Conservation (phyloP, 345 rosid genomes). For the Nephelium lappaceum region DNA sequence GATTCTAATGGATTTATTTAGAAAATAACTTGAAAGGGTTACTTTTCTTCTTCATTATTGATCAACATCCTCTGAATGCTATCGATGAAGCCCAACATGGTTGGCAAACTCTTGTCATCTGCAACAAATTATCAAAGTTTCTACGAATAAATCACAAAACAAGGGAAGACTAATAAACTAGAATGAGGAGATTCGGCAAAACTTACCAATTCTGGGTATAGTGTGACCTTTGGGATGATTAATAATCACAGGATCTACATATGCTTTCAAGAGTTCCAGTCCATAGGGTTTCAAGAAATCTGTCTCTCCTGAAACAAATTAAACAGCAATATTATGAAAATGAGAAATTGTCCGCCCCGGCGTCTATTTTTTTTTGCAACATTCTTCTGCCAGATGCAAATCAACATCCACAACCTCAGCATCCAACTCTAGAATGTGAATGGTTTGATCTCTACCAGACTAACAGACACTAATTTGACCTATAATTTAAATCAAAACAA, state of each 20-base stretch:
- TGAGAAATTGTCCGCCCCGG: background rate
- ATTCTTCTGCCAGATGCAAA: too few relatives aligned
- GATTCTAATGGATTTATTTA: background rate
- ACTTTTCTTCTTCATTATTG: constrained; percentile 28
- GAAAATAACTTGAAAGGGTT: background rate
- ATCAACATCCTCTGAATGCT: constrained; percentile 41
- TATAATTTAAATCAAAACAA: too few relatives aligned
- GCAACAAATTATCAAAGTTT: constrained; percentile 11
- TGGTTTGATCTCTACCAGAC: too few relatives aligned
- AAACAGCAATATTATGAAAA: background rate
- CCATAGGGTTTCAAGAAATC: constrained; percentile 84
- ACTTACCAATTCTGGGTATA: constrained; percentile 72
- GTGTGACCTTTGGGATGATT: constrained; percentile 97
- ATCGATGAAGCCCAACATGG: constrained; percentile 46
- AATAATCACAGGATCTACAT: constrained; percentile 57
- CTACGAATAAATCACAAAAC: background rate
- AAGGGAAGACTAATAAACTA: background rate
- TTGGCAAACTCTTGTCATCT: constrained; percentile 65
- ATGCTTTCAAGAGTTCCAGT: constrained; percentile 50
- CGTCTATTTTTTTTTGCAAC: too few relatives aligned
- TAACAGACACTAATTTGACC: too few relatives aligned
- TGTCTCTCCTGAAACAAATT: constrained; percentile 62
- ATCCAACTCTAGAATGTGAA: too few relatives aligned
- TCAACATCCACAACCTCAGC: background rate
- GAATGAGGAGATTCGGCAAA: background rate